These are phyloP conservation scores for Sporothrix schenckii DNA, from an alignment of 2,329 filamentous ascomycete species.

Conservation along the genomic window DNA sequence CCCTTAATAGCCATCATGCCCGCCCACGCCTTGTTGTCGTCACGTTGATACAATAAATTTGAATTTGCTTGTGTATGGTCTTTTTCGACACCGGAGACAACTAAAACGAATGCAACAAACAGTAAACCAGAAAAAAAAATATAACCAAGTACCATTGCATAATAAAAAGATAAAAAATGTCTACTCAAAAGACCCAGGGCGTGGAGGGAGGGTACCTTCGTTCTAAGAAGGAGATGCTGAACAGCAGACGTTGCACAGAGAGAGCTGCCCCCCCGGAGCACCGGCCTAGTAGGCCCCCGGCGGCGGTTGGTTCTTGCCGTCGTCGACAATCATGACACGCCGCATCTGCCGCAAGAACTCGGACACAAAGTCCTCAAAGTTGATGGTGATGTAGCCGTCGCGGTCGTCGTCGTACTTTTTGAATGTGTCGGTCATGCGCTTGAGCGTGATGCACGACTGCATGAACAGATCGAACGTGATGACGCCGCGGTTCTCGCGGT, in stretches of 20 bases:
- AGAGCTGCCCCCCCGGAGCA: neutral
- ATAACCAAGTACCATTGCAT: neutral
- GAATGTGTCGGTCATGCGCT: constrained; percentile 98
- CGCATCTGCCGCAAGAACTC: constrained; percentile 66
- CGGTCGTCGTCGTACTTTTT: constrained; percentile 98
- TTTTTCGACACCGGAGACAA: neutral
- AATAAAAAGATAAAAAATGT: neutral
- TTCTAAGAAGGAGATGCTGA: constrained; percentile 9
- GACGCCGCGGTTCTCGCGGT: constrained; percentile 69
- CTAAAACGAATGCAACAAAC: neutral
- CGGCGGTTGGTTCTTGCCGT: constrained; percentile 22
- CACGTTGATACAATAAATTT: neutral
- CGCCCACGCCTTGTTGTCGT: too few relatives aligned
- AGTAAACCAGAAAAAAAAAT: neutral
- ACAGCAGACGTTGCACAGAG: neutral
- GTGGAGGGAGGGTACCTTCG: constrained; percentile 25
- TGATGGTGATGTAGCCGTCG: constrained; percentile 86
- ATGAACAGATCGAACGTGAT: constrained; percentile 97
- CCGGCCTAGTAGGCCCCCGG: constrained; percentile 1
- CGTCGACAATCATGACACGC: constrained; percentile 36
- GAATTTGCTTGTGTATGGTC: constrained; percentile 7
- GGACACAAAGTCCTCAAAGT: constrained; percentile 79
- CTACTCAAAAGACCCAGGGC: neutral
- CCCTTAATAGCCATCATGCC: too few relatives aligned
- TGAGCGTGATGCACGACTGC: constrained; percentile 93